Evolutionary conservation across 331 rosid genomes (phyloP).

Genomic region (Rosa hybrid): DNA sequence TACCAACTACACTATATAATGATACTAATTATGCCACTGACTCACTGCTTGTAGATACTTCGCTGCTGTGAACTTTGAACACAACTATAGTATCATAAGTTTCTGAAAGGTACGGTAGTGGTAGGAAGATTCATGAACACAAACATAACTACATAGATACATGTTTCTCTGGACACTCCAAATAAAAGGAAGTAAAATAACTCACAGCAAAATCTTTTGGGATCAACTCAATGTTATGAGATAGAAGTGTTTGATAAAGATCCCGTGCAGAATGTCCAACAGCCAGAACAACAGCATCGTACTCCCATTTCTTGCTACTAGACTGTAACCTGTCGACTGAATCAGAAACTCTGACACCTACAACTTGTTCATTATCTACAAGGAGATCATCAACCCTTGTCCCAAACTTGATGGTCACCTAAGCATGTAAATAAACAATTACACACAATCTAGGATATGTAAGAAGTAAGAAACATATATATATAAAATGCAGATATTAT

Average conservation of each 20-base stretch:
- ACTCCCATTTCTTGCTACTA: slow-evolving; percentile 60
- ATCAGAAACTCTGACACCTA: slow-evolving; percentile 72
- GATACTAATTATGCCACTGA: background rate
- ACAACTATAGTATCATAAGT: background rate
- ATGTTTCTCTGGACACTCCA: slow-evolving; percentile 16
- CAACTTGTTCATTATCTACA: slow-evolving; percentile 54
- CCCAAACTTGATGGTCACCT: slow-evolving; percentile 92
- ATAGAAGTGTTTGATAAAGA: slow-evolving; percentile 73
- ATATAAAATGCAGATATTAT: slow-evolving; percentile 9
- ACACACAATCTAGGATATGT: slow-evolving; percentile 22
- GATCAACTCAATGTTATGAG: slow-evolving; percentile 70
- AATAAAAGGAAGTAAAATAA: slow-evolving; percentile 27
- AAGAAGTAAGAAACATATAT: slow-evolving; percentile 18
- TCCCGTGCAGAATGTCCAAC: slow-evolving; percentile 99
- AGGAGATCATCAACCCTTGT: slow-evolving; percentile 84
- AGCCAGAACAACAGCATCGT: slow-evolving; percentile 84
- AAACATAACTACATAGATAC: background rate
- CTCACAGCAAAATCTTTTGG: slow-evolving; percentile 94
- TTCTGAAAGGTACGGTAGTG: slow-evolving; percentile 1
- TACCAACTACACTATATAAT: slow-evolving; percentile 1
- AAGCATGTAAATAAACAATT: slow-evolving; percentile 23
- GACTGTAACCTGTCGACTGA: slow-evolving; percentile 53
- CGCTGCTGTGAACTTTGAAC: background rate
- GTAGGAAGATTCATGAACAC: background rate
- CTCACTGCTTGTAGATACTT: background rate